These are phyloP conservation scores for Pythium volutum DNA, from an alignment of 352 stramenopile genomes.

Conservation along the genomic window DNA sequence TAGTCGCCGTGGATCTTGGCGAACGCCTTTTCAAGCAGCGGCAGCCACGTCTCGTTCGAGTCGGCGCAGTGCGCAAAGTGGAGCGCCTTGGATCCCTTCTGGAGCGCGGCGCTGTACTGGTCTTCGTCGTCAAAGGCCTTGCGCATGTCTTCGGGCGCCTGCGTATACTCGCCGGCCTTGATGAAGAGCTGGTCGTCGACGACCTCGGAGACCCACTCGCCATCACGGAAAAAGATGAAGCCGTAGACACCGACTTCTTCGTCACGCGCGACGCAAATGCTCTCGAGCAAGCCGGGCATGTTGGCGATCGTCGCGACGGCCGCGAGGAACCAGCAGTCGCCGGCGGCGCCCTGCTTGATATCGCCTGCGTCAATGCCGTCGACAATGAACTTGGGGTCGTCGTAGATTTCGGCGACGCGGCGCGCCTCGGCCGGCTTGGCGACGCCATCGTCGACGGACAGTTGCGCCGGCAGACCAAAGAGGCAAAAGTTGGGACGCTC, in stretches of 20 bases:
- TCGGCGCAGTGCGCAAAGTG: slow-evolving; percentile 40
- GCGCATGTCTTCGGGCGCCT: slow-evolving; percentile 19
- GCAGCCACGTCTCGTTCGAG: slow-evolving; percentile 76
- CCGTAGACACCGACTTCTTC: slow-evolving; percentile 49
- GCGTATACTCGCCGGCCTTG: slow-evolving; percentile 26
- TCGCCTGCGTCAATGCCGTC: slow-evolving; percentile 60
- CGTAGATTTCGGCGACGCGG: slow-evolving; percentile 39
- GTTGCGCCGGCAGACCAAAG: slow-evolving; percentile 22
- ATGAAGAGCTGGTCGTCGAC: slow-evolving; percentile 46
- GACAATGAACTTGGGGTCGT: slow-evolving; percentile 41
- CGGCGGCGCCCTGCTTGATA: slow-evolving; percentile 66
- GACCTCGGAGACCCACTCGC: slow-evolving; percentile 45
- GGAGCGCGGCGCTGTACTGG: slow-evolving; percentile 28
- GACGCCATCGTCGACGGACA: slow-evolving; percentile 10
- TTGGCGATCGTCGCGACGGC: slow-evolving; percentile 68
- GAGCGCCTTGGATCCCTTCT: slow-evolving; percentile 36
- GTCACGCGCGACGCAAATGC: slow-evolving; percentile 49
- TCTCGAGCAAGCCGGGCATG: slow-evolving; percentile 61
- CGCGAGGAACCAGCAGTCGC: slow-evolving; percentile 83
- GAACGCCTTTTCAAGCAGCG: slow-evolving; percentile 86
- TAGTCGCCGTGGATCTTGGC: slow-evolving; percentile 82
- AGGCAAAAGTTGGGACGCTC: slow-evolving; percentile 25
- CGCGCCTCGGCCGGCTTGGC: slow-evolving; percentile 17
- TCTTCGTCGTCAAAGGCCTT: slow-evolving; percentile 29
- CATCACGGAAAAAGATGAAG: slow-evolving; percentile 53